phyloP scores from a whole-genome alignment of 202 grass and related monocot species.

The Carex sylvatica region DNA sequence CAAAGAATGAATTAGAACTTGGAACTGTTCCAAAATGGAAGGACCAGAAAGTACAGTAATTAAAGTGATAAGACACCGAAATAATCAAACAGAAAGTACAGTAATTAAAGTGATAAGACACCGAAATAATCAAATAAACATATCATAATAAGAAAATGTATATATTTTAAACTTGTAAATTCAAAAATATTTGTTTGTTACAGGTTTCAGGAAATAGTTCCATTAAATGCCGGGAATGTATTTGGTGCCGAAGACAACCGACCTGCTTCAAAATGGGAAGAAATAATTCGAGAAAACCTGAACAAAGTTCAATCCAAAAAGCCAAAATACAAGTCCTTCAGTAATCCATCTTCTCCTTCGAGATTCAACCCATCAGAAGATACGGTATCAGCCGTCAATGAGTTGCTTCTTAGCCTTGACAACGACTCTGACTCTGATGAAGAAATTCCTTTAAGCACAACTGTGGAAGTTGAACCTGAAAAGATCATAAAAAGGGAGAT shows the following conservation, averaged over 20 bases:
- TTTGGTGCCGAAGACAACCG: slow-evolving; percentile 69
- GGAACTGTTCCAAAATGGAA: not conserved
- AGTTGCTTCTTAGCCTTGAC: slow-evolving; percentile 37
- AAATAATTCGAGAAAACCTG: slow-evolving; percentile 62
- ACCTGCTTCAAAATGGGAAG: slow-evolving; percentile 78
- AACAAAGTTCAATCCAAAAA: slow-evolving; percentile 32
- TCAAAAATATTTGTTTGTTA: slow-evolving; percentile 1
- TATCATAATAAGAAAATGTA: not conserved
- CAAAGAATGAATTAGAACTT: not conserved
- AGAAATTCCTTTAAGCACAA: slow-evolving; percentile 36
- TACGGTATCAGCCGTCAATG: slow-evolving; percentile 25
- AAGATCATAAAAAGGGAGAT: slow-evolving; percentile 7
- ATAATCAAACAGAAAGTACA: not conserved
- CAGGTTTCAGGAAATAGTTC: slow-evolving; percentile 94
- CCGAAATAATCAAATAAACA: not conserved
- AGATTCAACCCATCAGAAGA: slow-evolving; percentile 42
- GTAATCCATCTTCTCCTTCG: slow-evolving; percentile 70
- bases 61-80: not conserved
- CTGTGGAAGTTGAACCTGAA: slow-evolving; percentile 6
- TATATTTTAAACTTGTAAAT: not conserved
- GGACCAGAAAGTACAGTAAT: not conserved
- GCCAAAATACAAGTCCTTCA: slow-evolving; percentile 56
- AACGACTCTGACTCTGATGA: slow-evolving; percentile 54
- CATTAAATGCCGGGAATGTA: slow-evolving; percentile 80
- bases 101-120: not conserved